Base-by-base conservation (phyloP, 257 asterid species). In the Linaria vulgaris region DNA sequence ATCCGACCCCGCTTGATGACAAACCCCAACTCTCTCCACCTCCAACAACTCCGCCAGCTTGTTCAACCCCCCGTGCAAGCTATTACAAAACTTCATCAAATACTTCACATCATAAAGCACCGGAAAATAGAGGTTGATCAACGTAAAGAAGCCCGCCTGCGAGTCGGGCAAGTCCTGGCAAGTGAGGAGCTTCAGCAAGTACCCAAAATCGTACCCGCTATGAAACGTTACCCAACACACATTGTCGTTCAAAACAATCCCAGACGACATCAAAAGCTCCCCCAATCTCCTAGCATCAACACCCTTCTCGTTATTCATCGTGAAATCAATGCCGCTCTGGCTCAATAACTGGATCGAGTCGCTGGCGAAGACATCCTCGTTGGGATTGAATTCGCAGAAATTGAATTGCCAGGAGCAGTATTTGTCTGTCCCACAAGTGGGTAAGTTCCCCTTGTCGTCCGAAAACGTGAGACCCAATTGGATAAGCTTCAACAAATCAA, bases 1-100 rank as follows among this genome's bases (percentile, higher is more conserved):
- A 66, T 83, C 87, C 6, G 90, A 83, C 31, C 90, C 90, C 1
- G 90, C 84, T 73, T 83, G 87, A 59, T 83, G 90, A 43, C 81
- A 64, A 76, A 76, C 80, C 3, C 90, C 90, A 7, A 69, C 78
- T 23, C 90, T 75, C 61, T 44, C 66, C 62, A 83, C 75, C 0
- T 63, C 63, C 16, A 83, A 67, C 1, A 81, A 66, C 53, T 38
- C 30, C 1, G 90, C 85, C 72, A 83, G 76, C 63, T 83, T 76
- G 23, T 80, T 74, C 71, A 83, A 34, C 9, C 88, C 88, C 14
- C 88, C 91, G 24, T 79, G 76, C 25, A 84, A 70, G 13, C 84
- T 81, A 59, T 27, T 58, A 23, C 84, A 81, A 71, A 74, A 81
- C 62, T 51, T 81, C 84, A 81, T 84, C 74, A 84, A 20, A 50